Evolutionary conservation across 1,139 yeast genomes (phyloP).

Genomic region (Saccharomyces uvarum): DNA sequence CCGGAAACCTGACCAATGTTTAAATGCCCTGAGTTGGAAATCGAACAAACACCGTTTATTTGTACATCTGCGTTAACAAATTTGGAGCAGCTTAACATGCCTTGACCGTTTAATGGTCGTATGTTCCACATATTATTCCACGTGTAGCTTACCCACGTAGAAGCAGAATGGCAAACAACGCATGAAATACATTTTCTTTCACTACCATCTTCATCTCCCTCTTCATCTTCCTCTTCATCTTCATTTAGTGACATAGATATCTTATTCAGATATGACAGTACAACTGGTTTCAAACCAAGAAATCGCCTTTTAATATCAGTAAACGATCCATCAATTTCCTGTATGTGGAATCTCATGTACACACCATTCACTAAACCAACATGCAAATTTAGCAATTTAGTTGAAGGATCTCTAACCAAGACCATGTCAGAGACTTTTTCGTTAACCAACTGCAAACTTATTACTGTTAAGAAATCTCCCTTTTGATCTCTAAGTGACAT

Average conservation of each 20-base stretch:
- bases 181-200: constrained; percentile 9
- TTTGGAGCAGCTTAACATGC: constrained; percentile 12
- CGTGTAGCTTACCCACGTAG: constrained; percentile 27
- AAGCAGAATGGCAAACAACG: constrained; percentile 20
- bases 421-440: not conserved
- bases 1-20: constrained; percentile 24
- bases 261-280: constrained; percentile 35
- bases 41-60: constrained; percentile 26
- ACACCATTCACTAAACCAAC: constrained; percentile 81
- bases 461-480: constrained; percentile 32
- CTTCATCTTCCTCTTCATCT: constrained; percentile 27
- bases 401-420: not conserved
- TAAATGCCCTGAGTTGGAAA: constrained; percentile 22
- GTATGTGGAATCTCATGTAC: constrained; percentile 57
- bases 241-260: constrained; percentile 10
- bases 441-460: not conserved
- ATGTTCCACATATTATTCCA: constrained; percentile 12
- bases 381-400: constrained; percentile 42
- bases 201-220: constrained; percentile 6
- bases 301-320: constrained; percentile 65
- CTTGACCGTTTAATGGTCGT: constrained; percentile 17
- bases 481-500: constrained; percentile 46
- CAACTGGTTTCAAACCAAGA: constrained; percentile 60
- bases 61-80: constrained; percentile 21
- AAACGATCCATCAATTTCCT: constrained; percentile 53